phyloP scores from a whole-genome alignment of 352 stramenopile species.

The Lagenidium giganteum region DNA sequence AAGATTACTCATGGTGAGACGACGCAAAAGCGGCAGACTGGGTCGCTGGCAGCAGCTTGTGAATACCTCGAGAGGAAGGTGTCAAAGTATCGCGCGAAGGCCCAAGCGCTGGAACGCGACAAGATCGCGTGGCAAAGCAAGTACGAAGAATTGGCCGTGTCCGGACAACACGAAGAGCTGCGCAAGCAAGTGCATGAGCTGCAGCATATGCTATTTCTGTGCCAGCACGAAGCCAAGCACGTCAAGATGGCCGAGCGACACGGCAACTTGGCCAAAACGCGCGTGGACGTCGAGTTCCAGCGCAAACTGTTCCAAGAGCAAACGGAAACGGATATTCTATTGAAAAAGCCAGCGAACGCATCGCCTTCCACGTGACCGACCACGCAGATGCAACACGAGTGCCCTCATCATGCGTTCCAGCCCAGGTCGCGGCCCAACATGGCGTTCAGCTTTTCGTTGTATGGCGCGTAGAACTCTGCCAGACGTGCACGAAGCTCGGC shows the following conservation, averaged over 20 bases:
- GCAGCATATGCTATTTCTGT: slow-evolving; percentile 65
- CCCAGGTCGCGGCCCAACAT: slow-evolving; percentile 56
- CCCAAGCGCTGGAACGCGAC: slow-evolving; percentile 30
- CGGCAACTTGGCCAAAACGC: slow-evolving; percentile 24
- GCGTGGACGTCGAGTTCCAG: slow-evolving; percentile 27
- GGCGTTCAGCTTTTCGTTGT: slow-evolving; percentile 72
- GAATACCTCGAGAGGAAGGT: slow-evolving; percentile 52
- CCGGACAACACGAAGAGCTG: slow-evolving; percentile 43
- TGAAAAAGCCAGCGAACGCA: slow-evolving; percentile 31
- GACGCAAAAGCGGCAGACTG: no score
- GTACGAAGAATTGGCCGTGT: slow-evolving; percentile 33
- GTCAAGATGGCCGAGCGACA: slow-evolving; percentile 31
- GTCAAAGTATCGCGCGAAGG: slow-evolving; percentile 30
- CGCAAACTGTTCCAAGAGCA: slow-evolving; percentile 42
- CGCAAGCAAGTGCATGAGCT: slow-evolving; percentile 54
- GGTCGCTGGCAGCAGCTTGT: slow-evolving; percentile 25
- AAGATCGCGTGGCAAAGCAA: slow-evolving; percentile 19
- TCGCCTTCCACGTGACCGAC: slow-evolving; percentile 5
- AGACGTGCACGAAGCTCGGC: slow-evolving; percentile 49
- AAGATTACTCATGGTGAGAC: slow-evolving; percentile 3
- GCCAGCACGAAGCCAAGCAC: slow-evolving; percentile 44
- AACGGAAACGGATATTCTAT: slow-evolving; percentile 58
- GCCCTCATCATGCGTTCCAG: slow-evolving; percentile 25
- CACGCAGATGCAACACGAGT: not conserved
- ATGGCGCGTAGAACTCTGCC: slow-evolving; percentile 73